Evolutionary conservation across 495 filamentous ascomycete genomes (phyloP), one percentile per base, ranked within the genome.

Genomic region (Massariosphaeria phaeospora): DNA sequence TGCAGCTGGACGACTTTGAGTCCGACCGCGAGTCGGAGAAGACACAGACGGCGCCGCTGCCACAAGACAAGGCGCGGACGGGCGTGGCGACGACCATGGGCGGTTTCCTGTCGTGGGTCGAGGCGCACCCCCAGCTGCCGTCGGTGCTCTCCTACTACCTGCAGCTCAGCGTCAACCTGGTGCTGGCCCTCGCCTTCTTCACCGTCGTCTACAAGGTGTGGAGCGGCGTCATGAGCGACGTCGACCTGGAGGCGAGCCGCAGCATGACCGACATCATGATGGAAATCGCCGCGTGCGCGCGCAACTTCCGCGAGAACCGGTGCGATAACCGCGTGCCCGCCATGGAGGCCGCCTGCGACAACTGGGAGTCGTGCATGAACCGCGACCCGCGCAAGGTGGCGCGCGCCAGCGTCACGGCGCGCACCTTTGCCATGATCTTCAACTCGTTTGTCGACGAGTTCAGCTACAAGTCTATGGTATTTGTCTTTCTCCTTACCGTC

Each of bases 281-380:
- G 1, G 79, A 91, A 49, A 96, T 95, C 67, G 75, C 78, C 0
- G 62, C 72, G 7, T 98, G 93, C 70, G 72, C 73, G 11, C 73
- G 79, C 40, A 72, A 85, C 43, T 98, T 84, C 66, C 60, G 75
- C 9, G 78, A 82, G 30, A 98, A 98, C 60, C 71, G 70, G 18
- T 98, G 93, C 63, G 71, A 74, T 0, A 73, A 69, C 24, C 75
- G 86, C 15, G 69, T 86, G 1, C 91, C 90, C 0, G 87, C 87
- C 0, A 75, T 97, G 61, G 77, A 88, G 61, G 70, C 62, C 0
- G 68, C 81, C 3, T 98, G 93, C 65, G 76, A 82, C 27, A 77
- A 80, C 34, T 97, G 91, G 93, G 81, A 84, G 50, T 71, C 71
- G 3, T 98, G 93, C 67, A 96, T 96, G 91, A 78, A 86, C 46